These are phyloP conservation scores for Patellaria atrata DNA, from an alignment of 495 filamentous ascomycete genomes.

Conservation along the genomic window DNA sequence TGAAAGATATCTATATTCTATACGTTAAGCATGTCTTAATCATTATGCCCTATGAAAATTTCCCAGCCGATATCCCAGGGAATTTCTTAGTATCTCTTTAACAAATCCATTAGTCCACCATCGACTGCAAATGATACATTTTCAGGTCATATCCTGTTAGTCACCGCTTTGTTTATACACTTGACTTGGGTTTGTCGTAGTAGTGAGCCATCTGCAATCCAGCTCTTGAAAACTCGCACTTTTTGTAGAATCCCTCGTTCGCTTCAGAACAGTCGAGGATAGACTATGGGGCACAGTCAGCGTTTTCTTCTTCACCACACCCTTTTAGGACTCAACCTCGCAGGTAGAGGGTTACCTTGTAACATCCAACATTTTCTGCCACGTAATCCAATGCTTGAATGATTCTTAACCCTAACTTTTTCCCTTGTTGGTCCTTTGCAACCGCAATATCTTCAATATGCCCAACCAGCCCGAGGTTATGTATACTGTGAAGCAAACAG, in stretches of 20 bases:
- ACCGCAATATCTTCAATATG: conserved; percentile 99
- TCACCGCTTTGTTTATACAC: conserved; percentile 5
- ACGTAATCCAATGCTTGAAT: conserved; percentile 90
- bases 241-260: conserved; percentile 97
- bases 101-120: no score
- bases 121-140: no score
- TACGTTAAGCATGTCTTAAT: no score
- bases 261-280: conserved; percentile 66
- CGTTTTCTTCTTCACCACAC: background rate
- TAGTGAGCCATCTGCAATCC: conserved; percentile 97
- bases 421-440: conserved; percentile 83
- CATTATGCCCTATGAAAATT: no score
- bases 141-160: background rate
- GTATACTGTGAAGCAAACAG: conserved; percentile 48
- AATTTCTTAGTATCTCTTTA: no score
- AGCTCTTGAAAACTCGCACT: conserved; percentile 89
- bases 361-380: conserved; percentile 72
- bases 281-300: conserved; percentile 40
- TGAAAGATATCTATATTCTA: no score
- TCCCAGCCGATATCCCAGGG: no score
- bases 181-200: conserved; percentile 39
- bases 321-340: background rate
- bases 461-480: conserved; percentile 63
- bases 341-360: conserved; percentile 47
- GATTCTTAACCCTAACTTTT: conserved; percentile 82